Evolutionary conservation across 176 grass and related monocot species (phyloP), one percentile per base, ranked within the genome.

Genomic region (Cenchrus purpureus): DNA sequence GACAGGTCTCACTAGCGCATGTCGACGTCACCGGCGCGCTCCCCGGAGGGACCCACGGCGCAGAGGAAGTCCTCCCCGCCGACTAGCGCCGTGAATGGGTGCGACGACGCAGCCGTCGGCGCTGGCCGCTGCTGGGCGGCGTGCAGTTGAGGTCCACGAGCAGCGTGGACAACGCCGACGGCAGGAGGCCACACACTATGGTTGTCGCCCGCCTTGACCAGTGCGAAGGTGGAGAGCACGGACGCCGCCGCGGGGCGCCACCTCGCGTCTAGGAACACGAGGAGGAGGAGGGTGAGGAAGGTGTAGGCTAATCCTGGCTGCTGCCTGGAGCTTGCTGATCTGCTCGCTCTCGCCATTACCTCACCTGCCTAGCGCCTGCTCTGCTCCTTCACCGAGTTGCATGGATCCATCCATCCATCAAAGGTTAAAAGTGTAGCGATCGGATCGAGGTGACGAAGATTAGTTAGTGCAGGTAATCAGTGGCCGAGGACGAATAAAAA

Each of bases 181-280:
- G 96, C 4, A 98, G 91, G 20, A 98, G 84, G 2, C 87, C 93
- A 63, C 96, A 98, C 54, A 98, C 92, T 28, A 95, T 73, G 44
- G 93, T 91, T 79, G 73, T 82, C 67, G 9, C 71, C 80, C 37
- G 88, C 54, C 76, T 15, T 90, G 61, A 93, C 89, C 84, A 98
- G 77, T 32, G 96, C 87, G 44, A 98, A 81, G 5, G 96, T 93
- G 0, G 89, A 81, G 16, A 98, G 91, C 62, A 83, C 66, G 19
- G 85, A 74, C 5, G 75, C 81, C 59, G 49, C 17, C 37, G 74
- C 76, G 1, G 51, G 5, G 6, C 48, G 28, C 19, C 45, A 32
- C 19, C 29, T 4, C 7, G 20, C 1, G 37, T 75, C 22, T 53
- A 88, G 7, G 31, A 58, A 8, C 25, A 86, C 22, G 14, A 64